Evolutionary conservation across 179 eudicot genomes (phyloP), one percentile per base, ranked within the genome.

Genomic region (Beta lomatogona): DNA sequence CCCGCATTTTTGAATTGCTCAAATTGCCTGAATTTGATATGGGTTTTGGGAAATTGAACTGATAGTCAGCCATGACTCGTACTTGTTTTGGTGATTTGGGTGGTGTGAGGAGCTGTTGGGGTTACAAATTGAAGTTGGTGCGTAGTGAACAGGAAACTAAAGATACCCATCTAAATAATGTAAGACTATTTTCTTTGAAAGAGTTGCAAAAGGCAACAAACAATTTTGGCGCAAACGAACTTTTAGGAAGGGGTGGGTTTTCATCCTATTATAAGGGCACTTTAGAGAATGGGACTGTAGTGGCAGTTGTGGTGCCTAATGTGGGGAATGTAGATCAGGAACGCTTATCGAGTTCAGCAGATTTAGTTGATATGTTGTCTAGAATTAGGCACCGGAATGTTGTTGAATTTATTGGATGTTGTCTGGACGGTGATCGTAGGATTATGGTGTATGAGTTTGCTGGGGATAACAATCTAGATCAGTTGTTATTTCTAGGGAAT

Each of bases 351-450:
- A 22, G 52, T 5, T 81, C 75, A 13, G 2, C 12, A 3, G 50
- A 52, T 2, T 12, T 48, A 55, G 28, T 76, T 41, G 21, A 76
- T 57, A 67, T 21, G 2, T 50, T 84, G 63, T 65, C 75, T 6
- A 41, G 53, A 41, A 71, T 84, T 13, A 36, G 78, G 77, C 86
- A 84, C 54, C 73, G 75, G 48, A 84, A 84, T 77, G 68, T 84
- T 15, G 75, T 46, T 73, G 76, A 73, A 50, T 28, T 77, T 9
- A 59, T 84, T 41, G 86, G 84, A 3, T 84, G 79, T 10, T 84
- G 86, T 52, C 9, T 31, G 28, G 82, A 72, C 14, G 48, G n/a
- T 22, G 28, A 66, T 31, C 67, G 9, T 22, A 46, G 10, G 76
- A 45, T 84, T 4, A 0, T 66, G 5, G 81, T 84, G 68, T 18